Base-by-base conservation (phyloP, 805 yeast genomes). In the Metschnikowia aberdeeniae region DNA sequence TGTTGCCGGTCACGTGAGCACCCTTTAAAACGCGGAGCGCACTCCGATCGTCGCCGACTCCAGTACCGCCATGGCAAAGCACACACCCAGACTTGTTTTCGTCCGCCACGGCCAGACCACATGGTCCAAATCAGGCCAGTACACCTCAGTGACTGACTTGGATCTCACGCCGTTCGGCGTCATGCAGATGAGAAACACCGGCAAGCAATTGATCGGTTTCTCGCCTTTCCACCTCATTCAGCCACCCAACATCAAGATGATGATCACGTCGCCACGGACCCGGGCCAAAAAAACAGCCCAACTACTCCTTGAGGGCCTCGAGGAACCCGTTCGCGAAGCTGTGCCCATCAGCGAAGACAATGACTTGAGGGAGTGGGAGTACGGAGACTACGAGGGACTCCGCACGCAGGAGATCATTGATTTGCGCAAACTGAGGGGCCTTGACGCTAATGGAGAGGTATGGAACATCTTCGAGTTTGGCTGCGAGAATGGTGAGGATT, bases 401-500 rank as follows among this genome's bases (percentile, higher is more conserved):
- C 61, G 75, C 46, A 85, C 96, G 1, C 62, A 68, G 6, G 80
- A 90, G 56, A 89, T 90, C 62, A 67, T 75, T 36, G 77, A 71
- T 11, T 64, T 80, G 53, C 78, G 96, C 61, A 66, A 67, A 24
- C 55, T 66, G 26, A 73, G 82, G 44, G 95, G 93, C 0, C 64
- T 86, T 33, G 67, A 63, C 36, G 39, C 49, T 14, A 58, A 61
- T n/a, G 78, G 66, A 10, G 57, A 58, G 6, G 53, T 53, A 24
- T 89, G 97, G 97, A 69, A 75, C 44, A 89, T 92, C 61, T 90
- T 97, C 95, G 66, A 80, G 49, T 89, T 89, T 57, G 98, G 98
- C 3, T 92, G 97, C 66, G 96, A 88, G 61, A 82, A 81, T 52
- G 98, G 97, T 49, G 98, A 92, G 64, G 64, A 71, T 36, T 73